Evolutionary conservation across 2,329 filamentous ascomycete genomes (phyloP).

Genomic region (Chaetoscypha palmicola): DNA sequence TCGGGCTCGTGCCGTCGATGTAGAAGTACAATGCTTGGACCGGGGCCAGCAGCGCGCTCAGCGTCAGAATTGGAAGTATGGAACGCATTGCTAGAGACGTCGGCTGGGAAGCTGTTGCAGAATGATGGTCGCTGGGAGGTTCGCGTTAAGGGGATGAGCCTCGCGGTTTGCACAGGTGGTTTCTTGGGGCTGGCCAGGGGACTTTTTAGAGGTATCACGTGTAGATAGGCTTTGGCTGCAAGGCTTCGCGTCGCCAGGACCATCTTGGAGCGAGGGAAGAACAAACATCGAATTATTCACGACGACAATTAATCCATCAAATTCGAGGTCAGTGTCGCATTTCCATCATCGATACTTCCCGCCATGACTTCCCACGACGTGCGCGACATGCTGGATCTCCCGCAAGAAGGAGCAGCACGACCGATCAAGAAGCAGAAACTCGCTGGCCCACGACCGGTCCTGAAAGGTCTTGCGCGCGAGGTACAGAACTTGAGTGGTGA

Average conservation of each 20-base stretch:
- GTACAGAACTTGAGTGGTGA: conserved; percentile 60
- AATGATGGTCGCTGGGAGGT: background rate
- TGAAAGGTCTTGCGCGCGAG: conserved; percentile 59
- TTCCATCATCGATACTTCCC: background rate
- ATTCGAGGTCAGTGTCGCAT: background rate
- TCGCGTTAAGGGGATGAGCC: conserved; percentile 6
- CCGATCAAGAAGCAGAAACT: conserved; percentile 71
- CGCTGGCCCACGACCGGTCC: conserved; percentile 49
- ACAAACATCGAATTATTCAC: background rate
- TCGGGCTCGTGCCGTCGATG: conserved; percentile 76
- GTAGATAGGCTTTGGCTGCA: background rate
- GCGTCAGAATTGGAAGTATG: conserved; percentile 58
- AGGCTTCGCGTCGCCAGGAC: background rate
- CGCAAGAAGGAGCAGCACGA: conserved; percentile 50
- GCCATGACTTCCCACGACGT: conserved; percentile 72
- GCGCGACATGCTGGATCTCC: conserved; percentile 81
- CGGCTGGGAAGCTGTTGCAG: conserved; percentile 5
- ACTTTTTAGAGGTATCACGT: background rate
- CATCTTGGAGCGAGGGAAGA: background rate
- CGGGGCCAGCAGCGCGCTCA: conserved; percentile 51
- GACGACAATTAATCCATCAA: background rate
- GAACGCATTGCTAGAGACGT: conserved; percentile 44
- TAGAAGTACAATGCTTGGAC: conserved; percentile 91
- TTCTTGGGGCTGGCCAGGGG: conserved; percentile 4
- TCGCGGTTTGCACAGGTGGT: conserved; percentile 7